Base-by-base conservation (phyloP, 2,329 filamentous ascomycete genomes). In the Fusarium sp. region DNA sequence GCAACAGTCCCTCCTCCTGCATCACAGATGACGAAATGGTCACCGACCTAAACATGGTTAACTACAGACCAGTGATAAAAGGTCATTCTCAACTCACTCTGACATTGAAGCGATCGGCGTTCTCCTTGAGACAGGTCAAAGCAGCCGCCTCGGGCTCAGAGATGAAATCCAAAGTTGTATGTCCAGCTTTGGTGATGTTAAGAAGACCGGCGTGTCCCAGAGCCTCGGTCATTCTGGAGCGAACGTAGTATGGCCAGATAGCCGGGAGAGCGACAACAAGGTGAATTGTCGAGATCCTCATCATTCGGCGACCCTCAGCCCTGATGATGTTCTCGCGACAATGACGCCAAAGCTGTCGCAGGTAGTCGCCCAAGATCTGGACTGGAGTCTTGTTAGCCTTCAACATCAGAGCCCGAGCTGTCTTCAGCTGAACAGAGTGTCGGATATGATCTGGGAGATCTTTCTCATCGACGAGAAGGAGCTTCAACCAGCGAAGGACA, bases 121-220 rank as follows among this genome's bases (percentile, higher is more conserved):
- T 67, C 9, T 82, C 80, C 3, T 78, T 65, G 3, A 86, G 72
- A 0, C 80, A 81, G 0, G 82, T 80, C 3, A 87, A 61, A 1
- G 84, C 85, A 2, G 85, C 85, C 1, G 85, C 85, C 70, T 87
- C 85, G 0, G 85, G 85, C 69, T 87, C 86, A 0, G 83, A 81
- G 8, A 86, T 72, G 39, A 86, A 84, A 0, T 69, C 63, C 17
- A 85, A 47, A 0, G 59, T 75, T 0, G 85, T 85, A 5, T 79
- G 45, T 0, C 80, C 82, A 3, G 73, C 75, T 0, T 56, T 18
- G 1, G 80, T 76, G 0, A 63, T 1, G 0, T 75, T 63, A 0
- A 85, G 70, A 6, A 87, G 82, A 0, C 85, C 85, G 0, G 85
- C 82, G 1, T 55, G 24, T 0, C 69, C 41, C 0, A 80, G 79